Evolutionary conservation across 108 stramenopile genomes (phyloP).

Genomic region (Skeletonema tropicum): DNA sequence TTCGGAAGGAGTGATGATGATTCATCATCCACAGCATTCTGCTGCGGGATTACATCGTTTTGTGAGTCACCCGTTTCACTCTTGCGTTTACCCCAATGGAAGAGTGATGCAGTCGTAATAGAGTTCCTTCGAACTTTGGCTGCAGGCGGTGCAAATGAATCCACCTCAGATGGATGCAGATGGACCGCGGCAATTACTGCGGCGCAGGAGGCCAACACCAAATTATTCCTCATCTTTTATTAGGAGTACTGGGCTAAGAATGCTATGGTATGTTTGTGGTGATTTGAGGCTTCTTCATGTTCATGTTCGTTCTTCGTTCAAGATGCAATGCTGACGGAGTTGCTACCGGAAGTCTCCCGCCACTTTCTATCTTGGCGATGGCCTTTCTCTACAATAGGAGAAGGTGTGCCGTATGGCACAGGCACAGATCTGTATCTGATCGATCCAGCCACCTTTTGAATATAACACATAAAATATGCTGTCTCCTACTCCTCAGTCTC

Average conservation of each 20-base stretch:
- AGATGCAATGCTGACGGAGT: too few species aligned
- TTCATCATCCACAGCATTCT: not conserved
- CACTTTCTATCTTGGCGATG: too few species aligned
- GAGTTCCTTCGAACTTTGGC: not conserved
- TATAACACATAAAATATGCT: too few species aligned
- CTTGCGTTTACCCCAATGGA: constrained; percentile 4
- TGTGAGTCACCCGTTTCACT: not conserved
- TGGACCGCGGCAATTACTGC: not conserved
- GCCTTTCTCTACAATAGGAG: too few species aligned
- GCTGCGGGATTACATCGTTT: not conserved
- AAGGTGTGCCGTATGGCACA: too few species aligned
- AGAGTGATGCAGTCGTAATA: not conserved
- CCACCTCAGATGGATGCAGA: not conserved
- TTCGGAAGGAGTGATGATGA: constrained; percentile 14
- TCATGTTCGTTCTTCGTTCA: too few species aligned
- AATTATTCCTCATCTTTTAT: not conserved
- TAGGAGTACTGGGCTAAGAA: not conserved
- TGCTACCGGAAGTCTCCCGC: too few species aligned
- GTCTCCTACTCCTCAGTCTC: too few species aligned
- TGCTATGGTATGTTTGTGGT: too few species aligned
- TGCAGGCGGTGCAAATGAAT: not conserved
- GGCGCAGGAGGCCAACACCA: not conserved
- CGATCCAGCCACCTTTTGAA: too few species aligned
- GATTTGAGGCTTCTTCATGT: too few species aligned
- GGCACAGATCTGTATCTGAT: too few species aligned